These are phyloP conservation scores for Xerocomellus chrysenteron DNA, from an alignment of 768 basidiomycete species.

Conservation along the genomic window DNA sequence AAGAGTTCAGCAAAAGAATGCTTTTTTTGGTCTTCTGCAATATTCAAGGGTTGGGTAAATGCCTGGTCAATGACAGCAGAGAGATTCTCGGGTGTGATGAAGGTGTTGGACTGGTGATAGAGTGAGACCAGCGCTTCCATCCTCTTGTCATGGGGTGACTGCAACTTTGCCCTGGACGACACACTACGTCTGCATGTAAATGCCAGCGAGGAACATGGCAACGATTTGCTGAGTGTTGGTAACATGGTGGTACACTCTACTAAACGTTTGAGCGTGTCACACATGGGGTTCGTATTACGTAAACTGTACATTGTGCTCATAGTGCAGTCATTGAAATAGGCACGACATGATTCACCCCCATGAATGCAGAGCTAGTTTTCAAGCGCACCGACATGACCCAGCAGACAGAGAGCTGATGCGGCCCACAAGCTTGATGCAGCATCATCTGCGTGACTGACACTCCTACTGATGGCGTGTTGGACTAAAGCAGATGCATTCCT, in stretches of 20 bases:
- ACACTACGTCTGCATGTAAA: constrained; percentile 11
- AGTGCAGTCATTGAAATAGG: background rate
- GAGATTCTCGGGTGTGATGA: constrained; percentile 72
- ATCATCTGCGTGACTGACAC: background rate
- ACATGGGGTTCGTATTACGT: constrained; percentile 13
- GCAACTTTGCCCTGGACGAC: constrained; percentile 22
- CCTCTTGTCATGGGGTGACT: constrained; percentile 31
- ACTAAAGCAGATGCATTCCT: background rate
- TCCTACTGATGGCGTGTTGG: background rate
- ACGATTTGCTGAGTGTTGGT: background rate
- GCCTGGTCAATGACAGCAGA: constrained; percentile 61
- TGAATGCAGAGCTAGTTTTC: background rate
- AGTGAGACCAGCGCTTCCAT: constrained; percentile 74
- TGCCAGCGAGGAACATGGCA: constrained; percentile 7
- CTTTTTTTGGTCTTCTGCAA: constrained; percentile 19
- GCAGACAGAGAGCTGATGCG: background rate
- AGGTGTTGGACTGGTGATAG: constrained; percentile 72
- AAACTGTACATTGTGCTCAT: constrained; percentile 2
- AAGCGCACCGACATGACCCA: background rate
- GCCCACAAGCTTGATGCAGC: background rate
- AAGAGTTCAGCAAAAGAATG: constrained; percentile 15
- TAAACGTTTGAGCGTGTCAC: background rate
- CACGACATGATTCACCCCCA: background rate
- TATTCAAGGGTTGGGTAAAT: constrained; percentile 38
- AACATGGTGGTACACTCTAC: constrained; percentile 13